Evolutionary conservation across 2,329 filamentous ascomycete species (phyloP), one percentile per base, ranked within the genome.

Genomic region (Calonectria pteridis): DNA sequence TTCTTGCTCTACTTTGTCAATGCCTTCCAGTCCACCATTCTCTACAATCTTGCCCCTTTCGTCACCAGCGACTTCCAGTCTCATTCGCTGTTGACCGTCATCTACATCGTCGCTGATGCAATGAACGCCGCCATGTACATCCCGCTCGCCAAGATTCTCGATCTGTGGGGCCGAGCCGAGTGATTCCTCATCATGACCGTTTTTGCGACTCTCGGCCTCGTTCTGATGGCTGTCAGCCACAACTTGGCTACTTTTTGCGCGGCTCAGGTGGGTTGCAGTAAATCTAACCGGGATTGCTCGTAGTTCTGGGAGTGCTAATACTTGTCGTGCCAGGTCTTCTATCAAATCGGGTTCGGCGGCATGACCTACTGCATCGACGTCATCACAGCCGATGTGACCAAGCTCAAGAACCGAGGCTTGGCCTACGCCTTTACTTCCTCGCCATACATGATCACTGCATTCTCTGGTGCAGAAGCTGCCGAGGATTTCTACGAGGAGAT

Each of bases 351-450:
- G 13, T 86, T 87, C 69, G 89, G 88, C 2, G 92, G 91, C n/a
- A 84, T 93, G 58, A 88, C 88, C 69, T 93, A 92, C 79, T 87
- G 89, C 33, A 85, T 93, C 33, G 88, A 90, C 73, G 90, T 94
- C 49, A 90, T 94, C 80, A 91, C 92, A 67, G 91, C 92, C 63
- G 93, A 94, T 80, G 91, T 90, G 7, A 91, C 83, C n/a, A 77
- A 78, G 28, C 78, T 86, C 20, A 81, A 80, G 74, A 86, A 85
- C 69, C 82, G 85, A 78, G 85, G 82, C 13, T 72, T 87, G 2
- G 84, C 83, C 2, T 86, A 81, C 33, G 84, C 82, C 23, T 83
- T 87, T 43, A 85, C 85, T 14, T 84, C 83, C 2, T 83, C 84
- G 6, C 85, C 86, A 0, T 87, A 85, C 76, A 84, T 88, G 81